Conservation (phyloP, 495 filamentous ascomycete species). For the Neurospora sp. region DNA sequence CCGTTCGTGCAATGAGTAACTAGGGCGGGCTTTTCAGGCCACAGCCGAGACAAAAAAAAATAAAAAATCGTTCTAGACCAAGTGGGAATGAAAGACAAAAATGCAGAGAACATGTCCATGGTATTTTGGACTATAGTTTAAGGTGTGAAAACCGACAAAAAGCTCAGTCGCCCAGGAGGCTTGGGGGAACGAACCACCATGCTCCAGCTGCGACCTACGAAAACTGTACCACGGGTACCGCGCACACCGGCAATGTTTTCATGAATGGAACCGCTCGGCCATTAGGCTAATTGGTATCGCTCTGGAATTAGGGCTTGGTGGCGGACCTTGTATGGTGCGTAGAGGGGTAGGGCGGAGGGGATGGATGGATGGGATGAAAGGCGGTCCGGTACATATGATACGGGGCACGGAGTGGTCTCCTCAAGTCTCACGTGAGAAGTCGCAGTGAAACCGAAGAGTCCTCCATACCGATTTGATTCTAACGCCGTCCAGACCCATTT, state of each 20-base stretch:
- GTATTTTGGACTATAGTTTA: neutral
- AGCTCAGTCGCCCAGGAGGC: neutral
- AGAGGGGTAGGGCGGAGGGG: neutral
- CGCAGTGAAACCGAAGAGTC: neutral
- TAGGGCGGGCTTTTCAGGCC: neutral
- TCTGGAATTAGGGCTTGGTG: no score
- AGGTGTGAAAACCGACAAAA: neutral
- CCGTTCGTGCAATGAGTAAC: neutral
- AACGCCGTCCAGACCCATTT: neutral
- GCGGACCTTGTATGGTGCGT: neutral
- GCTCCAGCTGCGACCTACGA: neutral
- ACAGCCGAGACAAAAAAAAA: neutral
- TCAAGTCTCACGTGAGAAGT: neutral
- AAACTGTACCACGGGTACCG: neutral
- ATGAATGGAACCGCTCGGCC: no score
- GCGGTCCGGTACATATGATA: neutral
- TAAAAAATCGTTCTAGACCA: neutral
- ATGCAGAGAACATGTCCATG: neutral
- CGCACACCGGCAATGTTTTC: no score
- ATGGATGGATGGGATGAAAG: neutral
- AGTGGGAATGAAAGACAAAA: neutral
- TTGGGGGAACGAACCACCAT: neutral
- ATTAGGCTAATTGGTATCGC: no score
- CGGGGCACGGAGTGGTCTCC: neutral
- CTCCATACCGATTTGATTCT: neutral